Conservation (phyloP, 768 basidiomycete genomes). For the Mycena polygramma region DNA sequence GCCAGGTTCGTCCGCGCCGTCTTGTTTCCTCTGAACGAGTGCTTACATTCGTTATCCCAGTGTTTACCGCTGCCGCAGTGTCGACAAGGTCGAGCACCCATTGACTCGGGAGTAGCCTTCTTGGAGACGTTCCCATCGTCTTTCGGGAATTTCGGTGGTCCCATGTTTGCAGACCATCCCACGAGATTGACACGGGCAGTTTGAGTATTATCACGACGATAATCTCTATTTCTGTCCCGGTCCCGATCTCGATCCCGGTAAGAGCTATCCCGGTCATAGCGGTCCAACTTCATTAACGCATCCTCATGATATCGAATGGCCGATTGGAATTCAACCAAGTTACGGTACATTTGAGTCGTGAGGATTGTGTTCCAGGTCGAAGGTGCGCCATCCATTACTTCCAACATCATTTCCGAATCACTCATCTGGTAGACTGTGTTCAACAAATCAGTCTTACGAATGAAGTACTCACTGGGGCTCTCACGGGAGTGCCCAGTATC, state of each 20-base stretch:
- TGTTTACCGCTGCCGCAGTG: too few species aligned
- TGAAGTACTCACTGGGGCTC: constrained; percentile 51
- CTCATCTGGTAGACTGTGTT: constrained; percentile 16
- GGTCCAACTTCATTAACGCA: constrained; percentile 31
- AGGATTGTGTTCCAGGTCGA: constrained; percentile 44
- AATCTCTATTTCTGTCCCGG: constrained; percentile 15
- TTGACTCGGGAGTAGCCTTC: too few species aligned
- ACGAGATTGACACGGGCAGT: too few species aligned
- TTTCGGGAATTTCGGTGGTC: too few species aligned
- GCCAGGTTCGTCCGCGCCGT: too few species aligned
- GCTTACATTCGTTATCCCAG: too few species aligned
- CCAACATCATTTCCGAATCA: constrained; percentile 50
- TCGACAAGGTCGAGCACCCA: too few species aligned
- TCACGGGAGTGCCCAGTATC: too few species aligned
- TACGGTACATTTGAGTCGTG: constrained; percentile 40
- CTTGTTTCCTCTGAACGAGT: too few species aligned
- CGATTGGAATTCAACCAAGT: constrained; percentile 39
- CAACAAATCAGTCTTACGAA: constrained; percentile 46
- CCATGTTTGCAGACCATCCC: too few species aligned
- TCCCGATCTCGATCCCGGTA: neutral
- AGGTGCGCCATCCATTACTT: constrained; percentile 52
- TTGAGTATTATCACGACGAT: neutral
- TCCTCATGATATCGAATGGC: constrained; percentile 44
- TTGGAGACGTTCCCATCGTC: too few species aligned
- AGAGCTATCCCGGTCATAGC: neutral